A percentile compares a stretch with the other conserved stretches of the same genome.
phyloP scores from a whole-genome alignment of 1,284 basidiomycete species.

The Ganoderma multipileum region DNA sequence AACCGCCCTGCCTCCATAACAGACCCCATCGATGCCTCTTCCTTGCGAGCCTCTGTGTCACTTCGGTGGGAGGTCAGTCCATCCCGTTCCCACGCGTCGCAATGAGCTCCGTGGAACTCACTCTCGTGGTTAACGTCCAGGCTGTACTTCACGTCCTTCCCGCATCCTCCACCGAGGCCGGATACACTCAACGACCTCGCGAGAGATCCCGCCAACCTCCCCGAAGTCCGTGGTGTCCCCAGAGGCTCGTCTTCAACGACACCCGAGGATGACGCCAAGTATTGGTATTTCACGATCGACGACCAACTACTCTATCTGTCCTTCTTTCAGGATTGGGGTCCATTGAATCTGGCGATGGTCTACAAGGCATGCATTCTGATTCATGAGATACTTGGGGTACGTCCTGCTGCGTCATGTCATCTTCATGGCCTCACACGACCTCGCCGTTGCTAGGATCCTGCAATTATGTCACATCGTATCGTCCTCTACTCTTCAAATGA shows the following conservation, averaged over 20 bases:
- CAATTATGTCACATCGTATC: slow-evolving; percentile 71
- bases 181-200: slow-evolving; percentile 65
- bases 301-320: slow-evolving; percentile 92
- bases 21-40: slow-evolving; percentile 39
- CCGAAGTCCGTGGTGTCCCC: slow-evolving; percentile 65
- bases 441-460: slow-evolving; percentile 61
- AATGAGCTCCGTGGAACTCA: slow-evolving; percentile 24
- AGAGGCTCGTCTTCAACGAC: slow-evolving; percentile 64
- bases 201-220: slow-evolving; percentile 56
- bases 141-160: slow-evolving; percentile 84
- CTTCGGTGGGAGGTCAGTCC: slow-evolving; percentile 71
- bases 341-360: slow-evolving; percentile 90
- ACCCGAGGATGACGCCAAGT: slow-evolving; percentile 72
- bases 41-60: slow-evolving; percentile 78
- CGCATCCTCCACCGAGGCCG: slow-evolving; percentile 70
- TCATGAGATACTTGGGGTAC: slow-evolving; percentile 86
- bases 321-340: slow-evolving; percentile 96
- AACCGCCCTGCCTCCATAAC: slow-evolving; percentile 1
- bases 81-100: slow-evolving; percentile 17
- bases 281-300: slow-evolving; percentile 91
- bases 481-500: slow-evolving; percentile 92
- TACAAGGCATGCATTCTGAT: slow-evolving; percentile 95
- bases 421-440: slow-evolving; percentile 32
- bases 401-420: slow-evolving; percentile 29
- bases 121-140: slow-evolving; percentile 45